Percentiles rank a stretch among this genome's conserved stretches.
Conservation (phyloP, 2,329 filamentous ascomycete genomes). For the Pseudogymnoascus sp. region DNA sequence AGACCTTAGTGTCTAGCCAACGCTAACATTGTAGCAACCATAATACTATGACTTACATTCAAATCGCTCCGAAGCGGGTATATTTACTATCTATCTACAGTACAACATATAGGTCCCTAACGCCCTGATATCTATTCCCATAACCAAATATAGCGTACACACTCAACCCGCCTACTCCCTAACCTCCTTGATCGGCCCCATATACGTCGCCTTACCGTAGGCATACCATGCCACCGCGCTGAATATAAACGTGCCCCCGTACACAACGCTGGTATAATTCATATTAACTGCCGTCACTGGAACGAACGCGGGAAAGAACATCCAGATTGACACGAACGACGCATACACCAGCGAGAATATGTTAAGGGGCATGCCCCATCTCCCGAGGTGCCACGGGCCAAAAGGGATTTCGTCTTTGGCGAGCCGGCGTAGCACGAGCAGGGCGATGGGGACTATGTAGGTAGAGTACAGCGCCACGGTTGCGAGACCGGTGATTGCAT, state of each 20-base stretch:
- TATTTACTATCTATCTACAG: constrained; percentile 4
- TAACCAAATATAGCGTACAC: neutral
- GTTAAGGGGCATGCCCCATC: constrained; percentile 19
- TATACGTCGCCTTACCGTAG: neutral
- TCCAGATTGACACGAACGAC: constrained; percentile 41
- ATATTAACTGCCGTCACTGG: neutral
- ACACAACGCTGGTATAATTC: constrained; percentile 10
- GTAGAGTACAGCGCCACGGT: constrained; percentile 37
- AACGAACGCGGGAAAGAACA: constrained; percentile 18
- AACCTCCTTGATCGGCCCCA: constrained; percentile 7
- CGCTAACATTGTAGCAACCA: neutral
- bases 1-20: no score
- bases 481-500: constrained; percentile 36
- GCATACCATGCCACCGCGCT: neutral
- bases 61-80: neutral
- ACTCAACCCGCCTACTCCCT: neutral
- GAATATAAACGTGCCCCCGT: neutral
- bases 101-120: neutral
- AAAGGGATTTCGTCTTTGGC: constrained; percentile 19
- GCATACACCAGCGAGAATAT: constrained; percentile 13
- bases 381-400: constrained; percentile 18
- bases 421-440: constrained; percentile 35
- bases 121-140: neutral
- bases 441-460: constrained; percentile 32
- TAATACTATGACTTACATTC: neutral